Evolutionary conservation across 2,329 filamentous ascomycete genomes (phyloP).

Genomic region (Paracoccidioides lutzii): DNA sequence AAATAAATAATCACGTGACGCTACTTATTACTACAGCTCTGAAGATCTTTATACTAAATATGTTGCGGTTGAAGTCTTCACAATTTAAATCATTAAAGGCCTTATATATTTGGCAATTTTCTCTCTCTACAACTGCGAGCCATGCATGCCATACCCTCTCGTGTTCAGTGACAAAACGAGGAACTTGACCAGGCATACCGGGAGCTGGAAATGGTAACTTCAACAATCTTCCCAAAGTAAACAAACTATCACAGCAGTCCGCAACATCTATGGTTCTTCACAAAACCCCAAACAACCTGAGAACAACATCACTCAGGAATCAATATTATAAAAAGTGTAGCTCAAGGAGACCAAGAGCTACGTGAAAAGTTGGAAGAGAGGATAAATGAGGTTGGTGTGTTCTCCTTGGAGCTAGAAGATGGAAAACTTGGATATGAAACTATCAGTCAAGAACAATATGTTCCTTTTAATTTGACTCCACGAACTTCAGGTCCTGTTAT

Average conservation of each 20-base stretch:
- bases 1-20: no score
- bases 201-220: background rate
- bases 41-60: no score
- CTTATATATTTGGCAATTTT: background rate
- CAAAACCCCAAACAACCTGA: background rate
- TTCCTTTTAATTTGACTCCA: constrained; percentile 48
- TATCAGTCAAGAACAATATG: constrained; percentile 64
- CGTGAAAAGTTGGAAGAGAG: constrained; percentile 51
- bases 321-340: constrained; percentile 40
- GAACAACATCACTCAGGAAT: no score
- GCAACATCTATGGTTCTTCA: background rate
- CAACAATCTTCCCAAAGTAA: background rate
- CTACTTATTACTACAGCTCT: background rate
- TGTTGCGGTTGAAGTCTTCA: no score
- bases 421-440: constrained; percentile 59
- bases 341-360: constrained; percentile 55
- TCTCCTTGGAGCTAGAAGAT: constrained; percentile 63
- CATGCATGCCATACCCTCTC: background rate
- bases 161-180: background rate
- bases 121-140: no score
- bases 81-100: background rate
- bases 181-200: background rate
- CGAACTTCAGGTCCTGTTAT: background rate
- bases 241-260: background rate
- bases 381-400: constrained; percentile 55